Base-by-base conservation (phyloP, 1,139 yeast species). In the Suhomyces kunorum region DNA sequence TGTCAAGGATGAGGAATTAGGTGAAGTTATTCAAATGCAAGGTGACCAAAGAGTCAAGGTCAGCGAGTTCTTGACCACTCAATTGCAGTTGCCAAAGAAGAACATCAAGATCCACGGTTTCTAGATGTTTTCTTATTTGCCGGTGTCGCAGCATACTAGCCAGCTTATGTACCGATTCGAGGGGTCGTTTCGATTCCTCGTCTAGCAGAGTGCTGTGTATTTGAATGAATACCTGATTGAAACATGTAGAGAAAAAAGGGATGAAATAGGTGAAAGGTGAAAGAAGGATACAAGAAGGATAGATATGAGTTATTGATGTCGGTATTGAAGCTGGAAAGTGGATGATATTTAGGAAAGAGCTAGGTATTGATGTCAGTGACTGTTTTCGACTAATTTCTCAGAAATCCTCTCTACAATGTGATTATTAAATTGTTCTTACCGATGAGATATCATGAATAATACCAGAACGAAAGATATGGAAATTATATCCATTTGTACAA, bases 21-120 rank as follows among this genome's bases (percentile, higher is more conserved):
- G 98, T 48, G 96, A 90, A 61, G 94, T 92, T 62, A 89, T 92
- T 59, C 98, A 92, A 76, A 77, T 92, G 68, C 98, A 92, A 75
- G 98, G 98, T 66, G 98, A 92, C 66, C 98, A 92, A 76, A 87
- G 98, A 76, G 86, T 87, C 52, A 92, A 92, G 71, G 96, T 92
- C 50, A 81, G 87, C 77, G 97, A 89, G 66, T 92, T 92, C 61
- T 81, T 92, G 75, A 84, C 89, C 58, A 67, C 84, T 50, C 90
- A 88, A 66, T 80, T 92, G 56, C 89, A 85, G 58, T 76, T 92
- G 60, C 95, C 90, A 64, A 90, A 90, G 86, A 88, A 89, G 80
- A 87, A 85, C 72, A 90, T 92, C 73, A 92, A 92, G 77, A 87
- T 92, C 68, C 98, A 92, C 74, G 98, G 98, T 74, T 92, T 90